Evolutionary conservation across 192 early-diverging fungal species (phyloP).

Genomic region (Phycomyces nitens): DNA sequence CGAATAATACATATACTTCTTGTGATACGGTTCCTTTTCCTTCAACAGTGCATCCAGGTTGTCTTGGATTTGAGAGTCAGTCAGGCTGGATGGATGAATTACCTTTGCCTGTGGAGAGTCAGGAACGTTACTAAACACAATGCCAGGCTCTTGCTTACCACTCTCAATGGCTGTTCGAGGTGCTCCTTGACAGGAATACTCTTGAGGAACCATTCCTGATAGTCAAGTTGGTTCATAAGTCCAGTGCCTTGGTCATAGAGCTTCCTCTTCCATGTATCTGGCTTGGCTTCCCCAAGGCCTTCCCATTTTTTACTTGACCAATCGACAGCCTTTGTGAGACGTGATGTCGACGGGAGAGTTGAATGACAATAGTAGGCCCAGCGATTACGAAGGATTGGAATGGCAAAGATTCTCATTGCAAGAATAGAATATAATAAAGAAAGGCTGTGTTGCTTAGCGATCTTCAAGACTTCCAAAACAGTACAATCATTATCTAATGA

Average conservation of each 20-base stretch:
- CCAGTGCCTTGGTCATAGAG: constrained; percentile 55
- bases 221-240: constrained; percentile 69
- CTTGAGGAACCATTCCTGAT: constrained; percentile 75
- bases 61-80: constrained; percentile 34
- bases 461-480: neutral
- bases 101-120: constrained; percentile 20
- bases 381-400: constrained; percentile 48
- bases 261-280: constrained; percentile 52
- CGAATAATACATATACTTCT: constrained; percentile 66
- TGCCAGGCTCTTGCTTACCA: constrained; percentile 15
- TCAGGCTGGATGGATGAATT: constrained; percentile 46
- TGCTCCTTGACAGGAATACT: constrained; percentile 56
- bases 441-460: neutral
- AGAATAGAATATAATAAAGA: neutral
- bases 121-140: neutral
- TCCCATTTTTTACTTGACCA: constrained; percentile 59
- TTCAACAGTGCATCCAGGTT: constrained; percentile 47
- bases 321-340: constrained; percentile 40
- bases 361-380: constrained; percentile 55
- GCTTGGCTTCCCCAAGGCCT: constrained; percentile 32
- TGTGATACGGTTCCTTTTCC: constrained; percentile 60
- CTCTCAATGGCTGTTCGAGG: constrained; percentile 20
- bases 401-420: constrained; percentile 37
- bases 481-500: too few relatives aligned
- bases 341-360: constrained; percentile 37